phyloP scores from a whole-genome alignment of 2,329 filamentous ascomycete genomes.

The Colletotrichum tamarilloi region DNA sequence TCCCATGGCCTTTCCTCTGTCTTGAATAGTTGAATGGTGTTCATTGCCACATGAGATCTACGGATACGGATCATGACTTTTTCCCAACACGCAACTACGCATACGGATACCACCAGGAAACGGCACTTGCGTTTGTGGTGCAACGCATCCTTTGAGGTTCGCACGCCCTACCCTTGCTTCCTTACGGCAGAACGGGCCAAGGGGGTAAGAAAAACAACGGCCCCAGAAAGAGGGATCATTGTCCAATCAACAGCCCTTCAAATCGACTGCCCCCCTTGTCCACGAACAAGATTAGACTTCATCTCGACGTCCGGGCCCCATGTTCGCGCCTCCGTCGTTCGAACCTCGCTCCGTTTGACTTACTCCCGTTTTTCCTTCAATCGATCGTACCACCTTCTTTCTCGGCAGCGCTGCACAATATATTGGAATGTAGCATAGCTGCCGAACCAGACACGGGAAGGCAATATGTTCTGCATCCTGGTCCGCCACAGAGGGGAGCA shows the following conservation, averaged over 20 bases:
- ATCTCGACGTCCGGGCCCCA: conserved; percentile 33
- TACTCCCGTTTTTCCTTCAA: background rate
- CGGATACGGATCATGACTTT: background rate
- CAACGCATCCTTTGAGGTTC: conserved; percentile 13
- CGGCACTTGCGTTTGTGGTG: conserved; percentile 30
- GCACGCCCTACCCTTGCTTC: conserved; percentile 8
- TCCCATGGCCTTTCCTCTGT: background rate
- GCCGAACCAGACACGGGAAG: background rate
- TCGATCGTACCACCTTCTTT: background rate
- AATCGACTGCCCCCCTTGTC: background rate
- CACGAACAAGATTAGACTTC: conserved; percentile 30
- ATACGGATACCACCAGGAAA: conserved; percentile 1
- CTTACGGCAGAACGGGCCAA: background rate
- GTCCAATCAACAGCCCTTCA: conserved; percentile 13
- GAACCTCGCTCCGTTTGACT: conserved; percentile 22
- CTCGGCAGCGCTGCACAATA: background rate
- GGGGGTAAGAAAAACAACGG: background rate
- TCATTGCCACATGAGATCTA: background rate
- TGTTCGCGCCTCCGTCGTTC: conserved; percentile 21
- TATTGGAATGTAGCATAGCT: background rate
- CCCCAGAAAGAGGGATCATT: background rate
- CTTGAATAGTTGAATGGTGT: background rate
- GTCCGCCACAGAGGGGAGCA: background rate
- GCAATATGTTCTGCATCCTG: background rate
- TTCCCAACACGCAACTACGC: background rate